phyloP scores from a whole-genome alignment of 306 rosid genomes.

The Hippophae gyantsensis region DNA sequence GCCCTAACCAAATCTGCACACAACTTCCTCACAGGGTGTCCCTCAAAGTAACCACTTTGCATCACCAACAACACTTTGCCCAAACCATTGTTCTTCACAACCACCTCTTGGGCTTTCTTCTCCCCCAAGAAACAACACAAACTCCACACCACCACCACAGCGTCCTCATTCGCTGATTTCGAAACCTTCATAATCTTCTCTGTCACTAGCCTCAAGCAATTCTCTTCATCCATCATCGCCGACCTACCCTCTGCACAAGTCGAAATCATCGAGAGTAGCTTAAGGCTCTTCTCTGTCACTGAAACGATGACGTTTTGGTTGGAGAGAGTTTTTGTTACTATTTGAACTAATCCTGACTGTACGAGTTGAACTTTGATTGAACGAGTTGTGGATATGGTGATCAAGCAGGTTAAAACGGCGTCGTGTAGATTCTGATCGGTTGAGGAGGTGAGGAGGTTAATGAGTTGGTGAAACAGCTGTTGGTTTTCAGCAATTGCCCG shows the following conservation, averaged over 20 bases:
- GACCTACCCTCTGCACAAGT: slow-evolving; percentile 43
- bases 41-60: slow-evolving; percentile 42
- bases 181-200: slow-evolving; percentile 36
- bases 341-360: slow-evolving; percentile 22
- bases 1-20: slow-evolving; percentile 42
- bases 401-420: slow-evolving; percentile 30
- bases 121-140: slow-evolving; percentile 36
- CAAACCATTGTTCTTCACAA: slow-evolving; percentile 36
- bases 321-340: slow-evolving; percentile 15
- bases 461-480: slow-evolving; percentile 18
- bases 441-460: slow-evolving; percentile 10
- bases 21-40: slow-evolving; percentile 37
- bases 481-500: slow-evolving; percentile 27
- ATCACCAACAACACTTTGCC: slow-evolving; percentile 36
- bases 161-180: slow-evolving; percentile 36
- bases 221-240: slow-evolving; percentile 21
- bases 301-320: slow-evolving; percentile 3
- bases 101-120: slow-evolving; percentile 31
- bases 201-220: slow-evolving; percentile 24
- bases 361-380: slow-evolving; percentile 32
- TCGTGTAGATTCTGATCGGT: slow-evolving; percentile 14
- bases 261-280: slow-evolving; percentile 23
- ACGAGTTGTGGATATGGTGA: slow-evolving; percentile 25
- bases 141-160: slow-evolving; percentile 42
- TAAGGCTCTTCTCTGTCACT: slow-evolving; percentile 23